Percentiles rank a stretch among this genome's conserved stretches.
Conservation (phyloP, 1,284 basidiomycete species). For the Puccinia hordei region DNA sequence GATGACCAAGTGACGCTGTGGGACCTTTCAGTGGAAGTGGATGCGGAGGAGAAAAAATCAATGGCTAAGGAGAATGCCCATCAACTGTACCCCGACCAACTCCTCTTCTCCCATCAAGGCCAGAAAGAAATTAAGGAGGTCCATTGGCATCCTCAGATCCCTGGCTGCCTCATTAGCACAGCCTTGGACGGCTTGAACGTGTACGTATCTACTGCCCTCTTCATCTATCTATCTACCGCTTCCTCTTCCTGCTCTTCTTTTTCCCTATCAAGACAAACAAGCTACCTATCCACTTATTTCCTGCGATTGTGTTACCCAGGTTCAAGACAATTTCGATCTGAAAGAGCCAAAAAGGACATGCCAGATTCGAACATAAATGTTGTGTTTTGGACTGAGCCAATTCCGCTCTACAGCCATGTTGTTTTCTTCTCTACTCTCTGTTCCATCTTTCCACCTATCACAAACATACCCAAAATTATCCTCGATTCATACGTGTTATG, state of each 20-base stretch:
- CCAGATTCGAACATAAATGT: too few relatives aligned
- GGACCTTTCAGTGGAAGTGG: conserved; percentile 95
- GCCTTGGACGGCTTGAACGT: conserved; percentile 87
- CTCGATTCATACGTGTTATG: too few relatives aligned
- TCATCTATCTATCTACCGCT: not conserved
- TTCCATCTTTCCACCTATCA: too few relatives aligned
- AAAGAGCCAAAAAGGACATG: too few relatives aligned
- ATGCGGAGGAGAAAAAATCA: conserved; percentile 75
- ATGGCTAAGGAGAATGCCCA: conserved; percentile 60
- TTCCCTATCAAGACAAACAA: too few relatives aligned
- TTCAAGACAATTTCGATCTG: conserved; percentile 28
- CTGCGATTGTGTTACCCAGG: not conserved
- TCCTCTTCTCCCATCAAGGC: conserved; percentile 95
- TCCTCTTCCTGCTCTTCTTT: not conserved
- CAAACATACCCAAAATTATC: too few relatives aligned
- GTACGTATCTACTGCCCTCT: conserved; percentile 59
- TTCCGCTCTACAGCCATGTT: too few relatives aligned
- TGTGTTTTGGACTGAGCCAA: too few relatives aligned
- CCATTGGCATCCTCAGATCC: conserved; percentile 97
- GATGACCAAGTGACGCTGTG: conserved; percentile 96
- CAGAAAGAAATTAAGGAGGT: conserved; percentile 96
- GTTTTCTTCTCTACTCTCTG: too few relatives aligned
- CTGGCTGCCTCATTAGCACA: conserved; percentile 80
- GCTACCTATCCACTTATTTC: not conserved
- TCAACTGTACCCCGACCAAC: conserved; percentile 74